Base-by-base conservation (phyloP, 2,329 filamentous ascomycete species). In the Fusarium oxysporum region DNA sequence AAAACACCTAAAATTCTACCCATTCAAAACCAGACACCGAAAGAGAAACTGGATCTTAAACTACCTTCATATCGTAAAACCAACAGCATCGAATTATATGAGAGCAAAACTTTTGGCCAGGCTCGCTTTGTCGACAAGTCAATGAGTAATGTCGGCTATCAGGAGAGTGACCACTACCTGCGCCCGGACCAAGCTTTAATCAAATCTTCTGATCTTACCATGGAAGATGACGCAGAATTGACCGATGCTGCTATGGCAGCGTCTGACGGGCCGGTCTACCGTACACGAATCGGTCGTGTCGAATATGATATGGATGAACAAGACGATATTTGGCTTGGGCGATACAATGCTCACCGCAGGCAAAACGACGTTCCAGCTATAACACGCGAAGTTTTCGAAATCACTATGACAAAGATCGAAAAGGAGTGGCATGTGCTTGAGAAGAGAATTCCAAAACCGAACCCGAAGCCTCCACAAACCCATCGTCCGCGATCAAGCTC, bases 271-370 rank as follows among this genome's bases (percentile, higher is more conserved):
- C 74, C 77, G 17, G 60, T 68, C 50, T 76, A 78, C 32, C 78
- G 80, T 54, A 77, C 85, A 23, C 78, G 80, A 40, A 88, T 97
- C 43, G 94, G 94, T 17, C 91, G 94, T 63, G 96, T 99, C 25
- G 96, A 99, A 80, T 99, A 99, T 81, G 96, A 99, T 81, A 99
- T 99, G 96, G 96, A 99, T 79, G 96, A 99, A 82, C 96, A 99
- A 79, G 96, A 99, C 81, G 95, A 97, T 75, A 94, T 95, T 84
- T 99, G 96, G 96, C 86, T 99, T 32, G 93, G 96, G 76, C 89
- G 91, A 43, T 90, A 96, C 80, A 99, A 99, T 77, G 84, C 86
- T 17, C 91, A 93, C 77, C 90, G 96, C 65, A 93, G 91, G 79
- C 87, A 89, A 30, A 89, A 92, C 74, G 91, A 92, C 50, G 90